A percentile compares a stretch with the other conserved stretches of the same genome.
Evolutionary conservation across 2,329 filamentous ascomycete species (phyloP).

Genomic region (Beauveria sp.): DNA sequence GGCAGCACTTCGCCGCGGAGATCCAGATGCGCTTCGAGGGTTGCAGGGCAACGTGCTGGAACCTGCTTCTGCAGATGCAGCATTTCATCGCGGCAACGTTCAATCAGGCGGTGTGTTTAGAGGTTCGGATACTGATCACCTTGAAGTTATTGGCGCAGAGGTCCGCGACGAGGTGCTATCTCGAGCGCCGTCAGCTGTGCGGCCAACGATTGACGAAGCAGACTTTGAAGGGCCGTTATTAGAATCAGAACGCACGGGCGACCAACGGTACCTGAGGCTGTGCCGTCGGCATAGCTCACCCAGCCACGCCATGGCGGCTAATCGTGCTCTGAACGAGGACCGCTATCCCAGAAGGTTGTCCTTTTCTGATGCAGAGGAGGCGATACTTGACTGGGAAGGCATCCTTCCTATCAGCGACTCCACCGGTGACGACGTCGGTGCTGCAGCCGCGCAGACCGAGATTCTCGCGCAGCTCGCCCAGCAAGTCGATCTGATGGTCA

Average conservation of each 20-base stretch:
- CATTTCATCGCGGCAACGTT: constrained; percentile 17
- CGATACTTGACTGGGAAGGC: constrained; percentile 60
- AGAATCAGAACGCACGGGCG: constrained; percentile 38
- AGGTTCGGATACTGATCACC: constrained; percentile 18
- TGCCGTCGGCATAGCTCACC: constrained; percentile 56
- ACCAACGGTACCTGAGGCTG: constrained; percentile 40
- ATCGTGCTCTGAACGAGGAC: constrained; percentile 41
- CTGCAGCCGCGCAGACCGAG: constrained; percentile 34
- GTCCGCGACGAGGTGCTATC: constrained; percentile 34
- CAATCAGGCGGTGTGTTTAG: constrained; percentile 18
- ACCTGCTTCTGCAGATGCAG: constrained; percentile 16
- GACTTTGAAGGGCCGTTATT: constrained; percentile 50
- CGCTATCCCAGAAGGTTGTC: constrained; percentile 67
- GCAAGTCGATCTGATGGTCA: constrained; percentile 44
- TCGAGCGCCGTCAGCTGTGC: constrained; percentile 47
- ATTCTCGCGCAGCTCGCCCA: constrained; percentile 49
- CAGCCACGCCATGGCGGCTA: constrained; percentile 22
- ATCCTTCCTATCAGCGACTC: constrained; percentile 35
- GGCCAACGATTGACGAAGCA: constrained; percentile 50
- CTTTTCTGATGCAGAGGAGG: constrained; percentile 68
- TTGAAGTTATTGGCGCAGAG: constrained; percentile 30
- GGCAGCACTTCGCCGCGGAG: constrained; percentile 30
- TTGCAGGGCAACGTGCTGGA: constrained; percentile 9
- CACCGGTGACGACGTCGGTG: constrained; percentile 18
- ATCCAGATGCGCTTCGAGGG: constrained; percentile 21